Conservation (phyloP, 805 yeast species). For the Teunomyces kruisii region DNA sequence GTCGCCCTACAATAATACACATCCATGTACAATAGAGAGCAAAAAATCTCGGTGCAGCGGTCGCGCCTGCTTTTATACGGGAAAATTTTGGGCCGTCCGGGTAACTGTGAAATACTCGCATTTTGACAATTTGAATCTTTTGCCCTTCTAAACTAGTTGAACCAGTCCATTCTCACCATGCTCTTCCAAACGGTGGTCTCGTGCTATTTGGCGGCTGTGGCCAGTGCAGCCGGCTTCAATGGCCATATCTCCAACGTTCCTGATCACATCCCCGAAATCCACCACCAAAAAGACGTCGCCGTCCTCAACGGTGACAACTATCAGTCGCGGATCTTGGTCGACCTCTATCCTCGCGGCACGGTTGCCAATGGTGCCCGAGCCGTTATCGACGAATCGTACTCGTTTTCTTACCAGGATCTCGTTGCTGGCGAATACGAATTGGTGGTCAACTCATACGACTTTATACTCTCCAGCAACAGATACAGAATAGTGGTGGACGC, state of each 20-base stretch:
- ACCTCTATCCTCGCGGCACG: background rate
- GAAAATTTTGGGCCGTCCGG: background rate
- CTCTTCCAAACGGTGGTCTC: background rate
- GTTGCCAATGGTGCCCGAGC: background rate
- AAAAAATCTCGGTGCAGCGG: conserved; percentile 7
- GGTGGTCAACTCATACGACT: conserved; percentile 35
- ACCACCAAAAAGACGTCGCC: conserved; percentile 8
- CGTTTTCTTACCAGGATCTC: conserved; percentile 24
- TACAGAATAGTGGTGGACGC: conserved; percentile 27
- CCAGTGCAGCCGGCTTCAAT: conserved; percentile 3
- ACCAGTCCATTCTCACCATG: background rate
- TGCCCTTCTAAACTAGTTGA: background rate
- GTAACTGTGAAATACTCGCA: background rate
- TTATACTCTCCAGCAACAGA: conserved; percentile 23
- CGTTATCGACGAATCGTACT: conserved; percentile 23
- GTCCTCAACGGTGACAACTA: conserved; percentile 38
- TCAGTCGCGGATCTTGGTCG: conserved; percentile 29
- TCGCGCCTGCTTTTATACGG: background rate
- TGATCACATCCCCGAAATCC: conserved; percentile 14
- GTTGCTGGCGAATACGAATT: conserved; percentile 35
- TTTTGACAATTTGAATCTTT: background rate
- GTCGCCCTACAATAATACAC: conserved; percentile 53
- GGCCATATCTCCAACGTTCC: conserved; percentile 34
- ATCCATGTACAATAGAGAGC: conserved; percentile 44
- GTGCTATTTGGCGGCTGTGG: background rate